Evolutionary conservation across 2,329 filamentous ascomycete genomes (phyloP), one percentile per base, ranked within the genome.

Genomic region (Scedosporium dehoogii): DNA sequence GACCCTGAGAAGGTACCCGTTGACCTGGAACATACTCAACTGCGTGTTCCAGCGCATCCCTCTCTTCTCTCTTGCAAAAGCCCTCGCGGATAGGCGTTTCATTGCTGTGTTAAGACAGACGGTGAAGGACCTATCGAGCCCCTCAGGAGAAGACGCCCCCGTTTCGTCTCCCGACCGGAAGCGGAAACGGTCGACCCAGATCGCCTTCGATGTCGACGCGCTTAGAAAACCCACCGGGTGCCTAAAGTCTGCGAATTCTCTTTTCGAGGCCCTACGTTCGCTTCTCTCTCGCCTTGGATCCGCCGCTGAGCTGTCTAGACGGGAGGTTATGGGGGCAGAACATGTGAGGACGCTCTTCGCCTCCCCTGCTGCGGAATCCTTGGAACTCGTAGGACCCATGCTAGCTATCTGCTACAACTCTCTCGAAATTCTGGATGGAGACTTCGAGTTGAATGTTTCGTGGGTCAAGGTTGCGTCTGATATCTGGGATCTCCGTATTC

Each of bases 21-120:
- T 82, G 60, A 78, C 83, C 9, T 88, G 85, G 89, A 78, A 76
- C 33, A 79, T 91, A 42, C 71, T 92, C 25, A 77, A 78, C 55
- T 81, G 80, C 63, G 77, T 88, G 58, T 80, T 90, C 61, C 76
- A 79, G 59, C 76, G 85, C n/a, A 83, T 93, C 18, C 87, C 90
- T 0, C 76, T 85, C 0, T 86, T 88, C 56, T 86, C 85, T 10
- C 78, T 90, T 25, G 89, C 90, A 7, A 85, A 86, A 63, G 85
- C 89, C 3, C 79, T 96, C 6, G 85, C 84, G 23, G 86, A 92
- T 63, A 80, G 87, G 63, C 81, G 84, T 56, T 90, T 96, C 61
- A 74, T 89, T 41, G 73, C 75, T 1, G 82, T 91, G 9, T 71
- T 96, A 51, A 84, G 87, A 67, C 82, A 85, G 67, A 84, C 87